Percentiles rank a stretch among this genome's conserved stretches.
Evolutionary conservation across 352 stramenopile genomes (phyloP).

Genomic region (Phytophthora cactorum): DNA sequence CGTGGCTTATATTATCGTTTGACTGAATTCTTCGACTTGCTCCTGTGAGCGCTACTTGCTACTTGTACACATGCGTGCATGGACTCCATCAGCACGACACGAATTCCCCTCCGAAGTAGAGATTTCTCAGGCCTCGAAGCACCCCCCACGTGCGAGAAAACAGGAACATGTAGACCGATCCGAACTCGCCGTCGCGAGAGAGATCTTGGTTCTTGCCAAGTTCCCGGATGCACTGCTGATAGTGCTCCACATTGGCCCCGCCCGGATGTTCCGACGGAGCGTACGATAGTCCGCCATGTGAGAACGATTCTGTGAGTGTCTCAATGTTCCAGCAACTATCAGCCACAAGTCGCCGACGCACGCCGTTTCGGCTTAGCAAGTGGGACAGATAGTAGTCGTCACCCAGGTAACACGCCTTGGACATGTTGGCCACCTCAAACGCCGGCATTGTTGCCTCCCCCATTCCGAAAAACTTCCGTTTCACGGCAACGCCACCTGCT

Average conservation of each 20-base stretch:
- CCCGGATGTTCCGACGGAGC: slow-evolving; percentile 43
- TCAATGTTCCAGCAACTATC: slow-evolving; percentile 65
- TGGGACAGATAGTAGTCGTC: slow-evolving; percentile 67
- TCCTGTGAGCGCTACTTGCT: neutral
- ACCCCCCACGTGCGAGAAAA: slow-evolving; percentile 48
- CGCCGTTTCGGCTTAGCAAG: slow-evolving; percentile 44
- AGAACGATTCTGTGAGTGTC: slow-evolving; percentile 27
- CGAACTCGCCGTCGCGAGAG: slow-evolving; percentile 56
- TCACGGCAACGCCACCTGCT: slow-evolving; percentile 52
- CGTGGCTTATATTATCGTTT: slow-evolving; percentile 10
- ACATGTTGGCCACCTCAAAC: slow-evolving; percentile 53
- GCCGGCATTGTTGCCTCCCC: slow-evolving; percentile 37
- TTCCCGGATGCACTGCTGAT: slow-evolving; percentile 62
- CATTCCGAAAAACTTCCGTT: slow-evolving; percentile 56
- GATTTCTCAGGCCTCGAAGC: slow-evolving; percentile 33
- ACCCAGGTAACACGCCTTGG: slow-evolving; percentile 54
- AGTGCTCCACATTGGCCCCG: slow-evolving; percentile 66
- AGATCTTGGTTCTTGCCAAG: slow-evolving; percentile 52
- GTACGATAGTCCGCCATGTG: slow-evolving; percentile 40
- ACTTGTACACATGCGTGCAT: slow-evolving; percentile 14
- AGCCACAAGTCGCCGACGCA: slow-evolving; percentile 50
- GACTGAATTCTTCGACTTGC: neutral
- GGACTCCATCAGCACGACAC: slow-evolving; percentile 40
- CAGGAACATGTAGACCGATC: slow-evolving; percentile 41
- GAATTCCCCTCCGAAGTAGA: slow-evolving; percentile 35